Percentiles rank a stretch among this genome's conserved stretches.
Evolutionary conservation across 1,284 basidiomycete genomes (phyloP).

Genomic region (Ceratobasidium sp.): DNA sequence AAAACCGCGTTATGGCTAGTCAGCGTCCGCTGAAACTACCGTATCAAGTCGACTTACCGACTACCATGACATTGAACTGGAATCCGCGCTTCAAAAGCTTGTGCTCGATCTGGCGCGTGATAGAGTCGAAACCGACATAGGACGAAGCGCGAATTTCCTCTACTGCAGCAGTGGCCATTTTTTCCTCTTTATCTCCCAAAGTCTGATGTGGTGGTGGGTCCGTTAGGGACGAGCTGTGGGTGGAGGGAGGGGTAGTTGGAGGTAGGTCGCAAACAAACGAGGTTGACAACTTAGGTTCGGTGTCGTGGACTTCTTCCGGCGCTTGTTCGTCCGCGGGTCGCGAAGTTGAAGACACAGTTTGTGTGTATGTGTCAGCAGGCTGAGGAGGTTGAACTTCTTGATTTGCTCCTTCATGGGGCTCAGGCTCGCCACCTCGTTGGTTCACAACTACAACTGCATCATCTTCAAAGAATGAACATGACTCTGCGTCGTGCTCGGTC

Average conservation of each 20-base stretch:
- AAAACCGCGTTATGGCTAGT: conserved; percentile 39
- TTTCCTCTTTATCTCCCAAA: conserved; percentile 35
- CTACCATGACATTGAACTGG: conserved; percentile 97
- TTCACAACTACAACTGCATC: conserved; percentile 38
- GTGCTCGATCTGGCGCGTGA: conserved; percentile 97
- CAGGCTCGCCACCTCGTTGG: conserved; percentile 9
- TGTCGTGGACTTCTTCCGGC: conserved; percentile 3
- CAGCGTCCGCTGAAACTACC: conserved; percentile 3
- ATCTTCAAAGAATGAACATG: conserved; percentile 40
- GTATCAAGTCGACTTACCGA: conserved; percentile 64
- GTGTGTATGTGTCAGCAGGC: neutral
- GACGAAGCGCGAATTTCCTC: conserved; percentile 86
- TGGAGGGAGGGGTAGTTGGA: conserved; percentile 35
- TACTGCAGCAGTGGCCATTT: conserved; percentile 54
- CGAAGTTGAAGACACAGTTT: conserved; percentile 19
- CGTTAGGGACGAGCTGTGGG: conserved; percentile 18
- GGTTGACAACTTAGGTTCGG: conserved; percentile 20
- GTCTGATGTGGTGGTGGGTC: neutral
- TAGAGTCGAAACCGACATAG: conserved; percentile 93
- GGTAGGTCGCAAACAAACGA: conserved; percentile 39
- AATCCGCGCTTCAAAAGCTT: conserved; percentile 99
- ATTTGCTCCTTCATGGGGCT: conserved; percentile 33
- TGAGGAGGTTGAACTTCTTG: conserved; percentile 25
- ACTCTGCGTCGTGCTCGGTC: conserved; percentile 2
- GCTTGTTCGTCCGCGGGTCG: conserved; percentile 7